Base-by-base conservation (phyloP, 805 yeast genomes). In the Monosporozyma unispora region DNA sequence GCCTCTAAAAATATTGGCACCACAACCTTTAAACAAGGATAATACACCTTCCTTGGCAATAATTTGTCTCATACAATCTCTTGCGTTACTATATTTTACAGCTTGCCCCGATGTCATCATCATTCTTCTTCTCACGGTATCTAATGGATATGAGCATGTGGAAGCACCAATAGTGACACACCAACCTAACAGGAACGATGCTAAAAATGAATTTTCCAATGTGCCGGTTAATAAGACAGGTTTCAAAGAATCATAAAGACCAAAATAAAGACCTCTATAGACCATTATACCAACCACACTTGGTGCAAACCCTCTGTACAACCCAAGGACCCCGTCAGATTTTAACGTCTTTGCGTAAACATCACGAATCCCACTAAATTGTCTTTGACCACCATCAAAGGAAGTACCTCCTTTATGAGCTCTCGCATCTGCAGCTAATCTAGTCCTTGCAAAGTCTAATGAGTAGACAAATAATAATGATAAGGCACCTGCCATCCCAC, bases 31-130 rank as follows among this genome's bases (percentile, higher is more conserved):
- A 91, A 89, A 89, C 76, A 89, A 80, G 66, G 97, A 87, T 55
- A 70, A 68, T 67, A 87, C 75, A 87, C 97, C 97, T 78, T 90
- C 96, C 71, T 93, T 88, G 63, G 95, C 95, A 65, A 90, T 91
- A 72, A 89, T 87, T 79, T 88, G 76, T 66, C 71, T 77, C 87
- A 86, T 83, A 76, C 93, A 87, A 75, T 90, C 96, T 73, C 87
- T 79, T 64, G 96, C 95, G 79, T 95, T 93, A 70, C 82, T 77
- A 80, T 89, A 89, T 80, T 90, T 89, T 68, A 89, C 95, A 69
- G 95, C 96, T 79, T 88, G 95, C 76, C 97, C 97, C 64, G 97
- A 90, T 66, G 97, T 89, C 97, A 89, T 89, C 97, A 89, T 89
- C 97, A 89, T 89, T 86, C 97, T 88, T 87, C 97, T 88, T 85